Evolutionary conservation across 495 filamentous ascomycete species (phyloP).

Genomic region (Penicillium mononematosum): DNA sequence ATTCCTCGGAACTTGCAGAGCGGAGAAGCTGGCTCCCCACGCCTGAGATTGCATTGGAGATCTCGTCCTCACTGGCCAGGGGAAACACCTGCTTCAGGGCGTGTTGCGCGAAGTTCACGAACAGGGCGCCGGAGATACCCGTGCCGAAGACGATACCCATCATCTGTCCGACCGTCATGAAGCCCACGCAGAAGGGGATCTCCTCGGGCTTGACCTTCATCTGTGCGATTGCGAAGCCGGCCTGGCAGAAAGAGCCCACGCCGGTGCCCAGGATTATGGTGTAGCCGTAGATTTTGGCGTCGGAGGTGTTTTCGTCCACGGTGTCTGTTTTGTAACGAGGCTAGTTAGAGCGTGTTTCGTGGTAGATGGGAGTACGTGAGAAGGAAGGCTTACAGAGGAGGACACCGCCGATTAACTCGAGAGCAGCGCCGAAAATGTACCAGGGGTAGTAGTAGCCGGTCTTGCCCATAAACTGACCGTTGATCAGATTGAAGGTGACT

Average conservation of each 20-base stretch:
- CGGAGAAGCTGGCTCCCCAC: slow-evolving; percentile 2
- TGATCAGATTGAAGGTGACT: slow-evolving; percentile 45
- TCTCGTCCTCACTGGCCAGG: neutral
- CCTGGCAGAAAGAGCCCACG: too few species aligned
- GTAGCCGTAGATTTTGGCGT: too few species aligned
- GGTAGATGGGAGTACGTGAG: too few species aligned
- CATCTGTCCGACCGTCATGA: neutral
- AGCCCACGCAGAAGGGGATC: neutral
- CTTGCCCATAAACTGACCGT: slow-evolving; percentile 52
- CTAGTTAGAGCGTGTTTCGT: too few species aligned
- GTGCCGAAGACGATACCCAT: slow-evolving; percentile 3
- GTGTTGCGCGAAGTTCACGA: neutral
- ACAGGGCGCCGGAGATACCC: slow-evolving; percentile 2
- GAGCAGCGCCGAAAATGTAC: slow-evolving; percentile 50
- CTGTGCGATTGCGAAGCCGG: too few species aligned
- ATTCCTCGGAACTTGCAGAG: slow-evolving; percentile 4
- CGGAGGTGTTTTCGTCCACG: too few species aligned
- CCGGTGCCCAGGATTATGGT: too few species aligned
- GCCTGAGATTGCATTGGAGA: slow-evolving; percentile 1
- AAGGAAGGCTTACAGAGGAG: slow-evolving; percentile 37
- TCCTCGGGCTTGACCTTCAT: slow-evolving; percentile 1
- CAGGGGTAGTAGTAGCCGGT: slow-evolving; percentile 58
- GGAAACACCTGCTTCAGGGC: neutral
- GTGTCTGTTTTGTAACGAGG: too few species aligned
- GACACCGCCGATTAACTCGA: slow-evolving; percentile 50